A percentile compares a stretch with the other conserved stretches of the same genome.
These are phyloP conservation scores for Aristolochia contorta DNA, from an alignment of 164 flowering plant genomes.

Conservation along the genomic window DNA sequence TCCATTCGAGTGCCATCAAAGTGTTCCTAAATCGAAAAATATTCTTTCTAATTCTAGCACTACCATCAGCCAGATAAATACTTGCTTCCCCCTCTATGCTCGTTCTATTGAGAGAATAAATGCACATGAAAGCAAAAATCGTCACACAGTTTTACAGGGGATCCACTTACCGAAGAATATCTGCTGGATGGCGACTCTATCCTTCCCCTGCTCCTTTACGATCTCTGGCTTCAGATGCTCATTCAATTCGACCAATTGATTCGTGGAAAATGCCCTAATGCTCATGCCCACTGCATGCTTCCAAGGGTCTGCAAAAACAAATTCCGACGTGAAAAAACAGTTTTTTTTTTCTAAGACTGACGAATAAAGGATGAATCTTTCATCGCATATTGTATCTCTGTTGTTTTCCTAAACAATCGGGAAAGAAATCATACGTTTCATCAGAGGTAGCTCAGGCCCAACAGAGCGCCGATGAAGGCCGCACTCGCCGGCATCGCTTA, in stretches of 20 bases:
- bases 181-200: constrained; percentile 87
- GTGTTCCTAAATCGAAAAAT: no score
- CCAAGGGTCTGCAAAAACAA: constrained; percentile 85
- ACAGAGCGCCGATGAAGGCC: constrained; percentile 67
- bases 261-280: constrained; percentile 62
- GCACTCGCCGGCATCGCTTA: constrained; percentile 48
- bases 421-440: constrained; percentile 54
- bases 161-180: constrained; percentile 57
- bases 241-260: constrained; percentile 87
- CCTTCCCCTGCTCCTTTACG: constrained; percentile 77
- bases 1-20: no score
- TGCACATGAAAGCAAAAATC: no score
- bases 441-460: constrained; percentile 86
- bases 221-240: constrained; percentile 74
- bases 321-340: background rate
- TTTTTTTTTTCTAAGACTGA: background rate
- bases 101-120: no score
- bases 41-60: no score
- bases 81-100: no score
- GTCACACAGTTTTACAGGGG: no score
- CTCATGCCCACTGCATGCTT: constrained; percentile 92
- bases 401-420: no score
- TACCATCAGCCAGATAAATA: no score
- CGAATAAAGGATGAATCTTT: background rate
- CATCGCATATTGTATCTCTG: no score